Conservation (phyloP, 1,284 basidiomycete genomes). For the Bjerkandera adusta region DNA sequence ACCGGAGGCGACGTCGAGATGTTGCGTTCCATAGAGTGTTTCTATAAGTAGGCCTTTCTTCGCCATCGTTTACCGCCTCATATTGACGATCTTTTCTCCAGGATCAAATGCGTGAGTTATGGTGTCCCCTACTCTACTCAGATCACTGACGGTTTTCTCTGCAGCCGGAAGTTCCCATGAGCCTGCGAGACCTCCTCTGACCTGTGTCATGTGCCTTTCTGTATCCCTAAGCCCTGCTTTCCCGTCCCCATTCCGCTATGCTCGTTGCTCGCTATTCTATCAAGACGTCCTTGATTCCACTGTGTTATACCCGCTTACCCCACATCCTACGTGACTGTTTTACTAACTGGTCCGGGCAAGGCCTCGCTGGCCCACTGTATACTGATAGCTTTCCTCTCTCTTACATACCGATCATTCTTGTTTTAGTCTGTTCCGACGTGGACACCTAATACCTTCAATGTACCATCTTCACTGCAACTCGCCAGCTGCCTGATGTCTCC, state of each 20-base stretch:
- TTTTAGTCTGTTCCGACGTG: slow-evolving; percentile 39
- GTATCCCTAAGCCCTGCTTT: slow-evolving; percentile 71
- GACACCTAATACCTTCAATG: slow-evolving; percentile 68
- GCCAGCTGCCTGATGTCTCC: slow-evolving; percentile 37
- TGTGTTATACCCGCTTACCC: slow-evolving; percentile 72
- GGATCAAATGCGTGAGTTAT: slow-evolving; percentile 85
- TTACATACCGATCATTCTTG: slow-evolving; percentile 34
- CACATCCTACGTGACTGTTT: slow-evolving; percentile 61
- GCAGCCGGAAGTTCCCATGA: slow-evolving; percentile 85
- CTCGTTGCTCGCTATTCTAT: slow-evolving; percentile 39
- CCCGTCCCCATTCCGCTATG: slow-evolving; percentile 33
- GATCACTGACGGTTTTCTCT: slow-evolving; percentile 15
- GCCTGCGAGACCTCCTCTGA: slow-evolving; percentile 83
- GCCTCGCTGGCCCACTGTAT: slow-evolving; percentile 67
- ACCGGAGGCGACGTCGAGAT: slow-evolving; percentile 97
- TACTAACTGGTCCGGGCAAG: slow-evolving; percentile 51
- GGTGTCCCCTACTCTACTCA: neutral
- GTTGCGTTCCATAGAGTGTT: slow-evolving; percentile 96
- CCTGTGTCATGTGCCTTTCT: slow-evolving; percentile 46
- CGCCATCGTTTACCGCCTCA: neutral
- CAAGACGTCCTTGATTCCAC: slow-evolving; percentile 37
- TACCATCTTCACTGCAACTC: slow-evolving; percentile 77
- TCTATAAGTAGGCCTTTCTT: slow-evolving; percentile 68
- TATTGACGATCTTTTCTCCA: slow-evolving; percentile 29
- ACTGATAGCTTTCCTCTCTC: slow-evolving; percentile 49